Conservation (phyloP, 345 rosid species). For the Hibiscus trionum region DNA sequence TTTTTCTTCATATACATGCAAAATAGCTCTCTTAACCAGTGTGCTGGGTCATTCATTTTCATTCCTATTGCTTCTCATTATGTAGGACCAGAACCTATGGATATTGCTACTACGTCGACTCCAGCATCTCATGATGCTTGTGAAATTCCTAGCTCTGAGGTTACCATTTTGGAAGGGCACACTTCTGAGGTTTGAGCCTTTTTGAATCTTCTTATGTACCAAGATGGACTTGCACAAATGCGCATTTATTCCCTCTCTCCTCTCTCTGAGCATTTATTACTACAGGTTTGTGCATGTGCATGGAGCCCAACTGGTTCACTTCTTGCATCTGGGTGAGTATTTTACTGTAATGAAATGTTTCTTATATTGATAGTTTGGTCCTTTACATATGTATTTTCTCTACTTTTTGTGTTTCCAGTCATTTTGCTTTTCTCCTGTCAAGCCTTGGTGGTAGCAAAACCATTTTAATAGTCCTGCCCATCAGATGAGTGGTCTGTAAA, state of each 20-base stretch:
- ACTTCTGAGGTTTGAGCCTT: constrained; percentile 75
- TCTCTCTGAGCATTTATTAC: constrained; percentile 1
- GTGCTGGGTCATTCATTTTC: background rate
- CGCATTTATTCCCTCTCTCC: background rate
- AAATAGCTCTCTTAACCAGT: background rate
- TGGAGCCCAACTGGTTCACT: constrained; percentile 99
- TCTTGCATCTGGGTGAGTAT: constrained; percentile 95
- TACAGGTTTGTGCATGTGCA: constrained; percentile 96
- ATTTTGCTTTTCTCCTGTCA: background rate
- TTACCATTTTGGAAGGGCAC: constrained; percentile 92
- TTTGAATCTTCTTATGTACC: background rate
- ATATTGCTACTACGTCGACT: constrained; percentile 39
- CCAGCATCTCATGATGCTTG: constrained; percentile 43
- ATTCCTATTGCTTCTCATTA: background rate
- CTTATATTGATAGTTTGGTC: constrained; percentile 3
- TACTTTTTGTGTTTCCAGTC: background rate
- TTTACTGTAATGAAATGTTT: constrained; percentile 12
- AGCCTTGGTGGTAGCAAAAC: background rate
- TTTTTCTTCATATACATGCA: background rate
- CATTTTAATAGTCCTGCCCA: background rate
- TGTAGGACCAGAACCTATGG: constrained; percentile 77
- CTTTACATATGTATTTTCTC: background rate
- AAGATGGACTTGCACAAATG: background rate
- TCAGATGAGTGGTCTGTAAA: background rate
- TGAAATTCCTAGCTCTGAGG: constrained; percentile 82